phyloP scores from a whole-genome alignment of 2,329 filamentous ascomycete genomes.

The Ceratocystiopsis brevicomis region DNA sequence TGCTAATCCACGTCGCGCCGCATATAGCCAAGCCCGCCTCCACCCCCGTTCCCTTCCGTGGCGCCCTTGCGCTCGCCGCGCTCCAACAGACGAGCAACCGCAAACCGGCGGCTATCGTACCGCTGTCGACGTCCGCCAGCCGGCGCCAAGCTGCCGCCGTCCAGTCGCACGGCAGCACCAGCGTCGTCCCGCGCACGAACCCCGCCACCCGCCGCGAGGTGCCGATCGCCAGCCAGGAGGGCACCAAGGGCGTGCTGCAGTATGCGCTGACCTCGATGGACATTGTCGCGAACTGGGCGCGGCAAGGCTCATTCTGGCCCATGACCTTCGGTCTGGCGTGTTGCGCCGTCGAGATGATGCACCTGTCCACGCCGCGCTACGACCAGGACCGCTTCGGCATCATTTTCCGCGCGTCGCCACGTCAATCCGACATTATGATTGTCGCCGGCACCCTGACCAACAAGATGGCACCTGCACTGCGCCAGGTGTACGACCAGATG shows the following conservation, averaged over 20 bases:
- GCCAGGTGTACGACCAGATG: constrained; percentile 93
- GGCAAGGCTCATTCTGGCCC: constrained; percentile 72
- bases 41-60: constrained; percentile 44
- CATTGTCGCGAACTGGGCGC: constrained; percentile 64
- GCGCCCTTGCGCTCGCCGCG: constrained; percentile 17
- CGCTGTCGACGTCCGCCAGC: constrained; percentile 46
- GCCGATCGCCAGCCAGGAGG: constrained; percentile 57
- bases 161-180: constrained; percentile 26
- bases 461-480: constrained; percentile 84
- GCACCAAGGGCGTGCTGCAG: constrained; percentile 63
- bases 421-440: constrained; percentile 85
- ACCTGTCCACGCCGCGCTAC: constrained; percentile 71
- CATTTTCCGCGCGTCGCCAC: constrained; percentile 75
- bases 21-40: constrained; percentile 42
- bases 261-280: constrained; percentile 74
- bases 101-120: constrained; percentile 15
- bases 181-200: constrained; percentile 26
- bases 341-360: constrained; percentile 88
- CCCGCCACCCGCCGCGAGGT: constrained; percentile 31
- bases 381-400: constrained; percentile 78
- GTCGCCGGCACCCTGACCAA: constrained; percentile 85
- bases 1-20: neutral
- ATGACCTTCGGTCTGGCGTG: constrained; percentile 79
- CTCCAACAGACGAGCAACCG: constrained; percentile 33
- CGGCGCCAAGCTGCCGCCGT: constrained; percentile 40